Evolutionary conservation across 2,329 filamentous ascomycete species (phyloP).

Genomic region (Trichoderma cornu-damae): DNA sequence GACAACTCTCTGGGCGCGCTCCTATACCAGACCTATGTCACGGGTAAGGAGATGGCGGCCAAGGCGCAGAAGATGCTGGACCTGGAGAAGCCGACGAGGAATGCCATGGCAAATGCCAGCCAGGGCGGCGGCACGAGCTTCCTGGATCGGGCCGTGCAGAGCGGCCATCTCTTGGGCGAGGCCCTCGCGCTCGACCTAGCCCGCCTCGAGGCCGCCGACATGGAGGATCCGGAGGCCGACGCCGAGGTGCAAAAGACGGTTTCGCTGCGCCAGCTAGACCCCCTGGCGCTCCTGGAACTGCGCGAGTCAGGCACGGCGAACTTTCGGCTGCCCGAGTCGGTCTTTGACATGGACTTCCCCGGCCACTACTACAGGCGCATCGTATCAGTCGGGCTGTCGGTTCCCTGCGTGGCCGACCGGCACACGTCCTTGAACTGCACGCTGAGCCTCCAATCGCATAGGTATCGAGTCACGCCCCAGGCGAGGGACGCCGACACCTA

Average conservation of each 20-base stretch:
- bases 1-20: no score
- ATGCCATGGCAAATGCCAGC: no score
- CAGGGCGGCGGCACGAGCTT: no score
- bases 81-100: conserved; percentile 5
- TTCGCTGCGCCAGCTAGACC: conserved; percentile 16
- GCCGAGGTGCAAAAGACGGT: conserved; percentile 18
- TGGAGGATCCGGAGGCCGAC: conserved; percentile 16
- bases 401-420: conserved; percentile 25
- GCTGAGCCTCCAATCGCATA: neutral
- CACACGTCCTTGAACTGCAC: neutral
- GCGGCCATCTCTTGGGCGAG: conserved; percentile 17
- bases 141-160: no score
- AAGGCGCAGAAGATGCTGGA: conserved; percentile 8
- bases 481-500: neutral
- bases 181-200: conserved; percentile 11
- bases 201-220: conserved; percentile 14
- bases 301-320: conserved; percentile 3
- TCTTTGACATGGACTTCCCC: conserved; percentile 30
- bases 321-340: neutral
- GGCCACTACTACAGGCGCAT: conserved; percentile 36
- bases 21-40: no score
- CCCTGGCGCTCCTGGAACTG: conserved; percentile 14
- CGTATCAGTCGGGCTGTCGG: conserved; percentile 28
- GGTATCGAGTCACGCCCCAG: neutral
- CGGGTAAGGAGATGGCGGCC: conserved; percentile 14